These are phyloP conservation scores for Colletotrichum musicola DNA, from an alignment of 2,329 filamentous ascomycete genomes.

Conservation along the genomic window DNA sequence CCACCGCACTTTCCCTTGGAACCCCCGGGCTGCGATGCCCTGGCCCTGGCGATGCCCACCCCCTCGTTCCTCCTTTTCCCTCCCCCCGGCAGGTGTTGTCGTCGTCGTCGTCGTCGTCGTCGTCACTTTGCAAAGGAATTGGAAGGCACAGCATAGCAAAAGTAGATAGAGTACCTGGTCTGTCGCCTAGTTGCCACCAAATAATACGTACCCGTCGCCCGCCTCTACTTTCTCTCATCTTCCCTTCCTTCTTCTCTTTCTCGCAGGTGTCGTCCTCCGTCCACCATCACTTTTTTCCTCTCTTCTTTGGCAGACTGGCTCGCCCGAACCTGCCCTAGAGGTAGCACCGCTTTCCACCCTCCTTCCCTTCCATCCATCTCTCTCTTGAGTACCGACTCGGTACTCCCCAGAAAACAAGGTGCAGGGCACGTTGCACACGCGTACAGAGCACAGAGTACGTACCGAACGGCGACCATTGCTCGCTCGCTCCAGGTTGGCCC, in stretches of 20 bases:
- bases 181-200: constrained; percentile 1
- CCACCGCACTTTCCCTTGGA: constrained; percentile 10
- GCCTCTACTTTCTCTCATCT: not conserved
- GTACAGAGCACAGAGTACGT: constrained; percentile 24
- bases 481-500: not conserved
- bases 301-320: constrained; percentile 30
- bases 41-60: not conserved
- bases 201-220: constrained; percentile 1
- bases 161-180: constrained; percentile 13
- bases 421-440: constrained; percentile 5
- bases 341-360: constrained; percentile 17
- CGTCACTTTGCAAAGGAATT: constrained; percentile 7
- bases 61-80: not conserved
- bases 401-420: not conserved
- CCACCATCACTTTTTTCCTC: constrained; percentile 2
- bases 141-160: not conserved
- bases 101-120: not conserved
- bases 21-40: not conserved
- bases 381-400: not conserved
- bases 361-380: not conserved
- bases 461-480: constrained; percentile 17
- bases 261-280: not conserved
- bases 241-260: not conserved
- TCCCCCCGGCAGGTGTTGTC: not conserved
- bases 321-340: constrained; percentile 31